Base-by-base conservation (phyloP, 805 yeast genomes). In the Dipodascopsis tothii region DNA sequence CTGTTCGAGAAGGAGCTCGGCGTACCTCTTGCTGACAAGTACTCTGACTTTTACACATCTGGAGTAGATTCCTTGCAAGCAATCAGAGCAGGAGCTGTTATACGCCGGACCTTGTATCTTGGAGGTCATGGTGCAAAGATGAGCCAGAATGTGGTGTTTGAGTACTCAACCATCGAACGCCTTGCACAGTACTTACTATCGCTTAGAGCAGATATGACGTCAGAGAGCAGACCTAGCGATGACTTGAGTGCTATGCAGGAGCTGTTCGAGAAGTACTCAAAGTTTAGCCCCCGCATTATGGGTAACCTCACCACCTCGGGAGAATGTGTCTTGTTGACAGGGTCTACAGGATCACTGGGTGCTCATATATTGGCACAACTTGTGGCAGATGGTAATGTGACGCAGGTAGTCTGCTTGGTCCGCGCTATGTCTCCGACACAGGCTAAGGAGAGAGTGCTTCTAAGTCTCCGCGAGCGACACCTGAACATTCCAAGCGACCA, bases 51-150 rank as follows among this genome's bases (percentile, higher is more conserved):
- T 19, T 47, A 33, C 33, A 16, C 39, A 11, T 37, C 32, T 19
- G 51, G 51, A 9, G 50, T 41, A 16, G 51, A 47, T 22, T 28
- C 39, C 27, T 21, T 47, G 21, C 48, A 40, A 23, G 51, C 51
- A 5, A 44, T 40, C 19, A 40, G 46, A 4, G 40, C 40, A 3
- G 35, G 51, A 45, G 27, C 42, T 32, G 30, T 32, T 21, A 18
- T 46, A n/a, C 33, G 30, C 35, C 41, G 40, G 17, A 21, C 36
- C 14, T 22, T 47, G n/a, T 36, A 44, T 37, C 33, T 41, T n/a
- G 45, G 49, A 2, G 45, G 44, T 6, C 35, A 44, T 7, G 46
- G 39, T 18, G 33, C 21, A 33, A 21, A 28, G 21, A 11, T 46
- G 37, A 32, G 44, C 21, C 37, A 27, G 35, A 46, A 46, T 20